Percentiles rank a stretch among this genome's conserved stretches.
Conservation (phyloP, 2,329 filamentous ascomycete species). For the Graphilbum sp. region DNA sequence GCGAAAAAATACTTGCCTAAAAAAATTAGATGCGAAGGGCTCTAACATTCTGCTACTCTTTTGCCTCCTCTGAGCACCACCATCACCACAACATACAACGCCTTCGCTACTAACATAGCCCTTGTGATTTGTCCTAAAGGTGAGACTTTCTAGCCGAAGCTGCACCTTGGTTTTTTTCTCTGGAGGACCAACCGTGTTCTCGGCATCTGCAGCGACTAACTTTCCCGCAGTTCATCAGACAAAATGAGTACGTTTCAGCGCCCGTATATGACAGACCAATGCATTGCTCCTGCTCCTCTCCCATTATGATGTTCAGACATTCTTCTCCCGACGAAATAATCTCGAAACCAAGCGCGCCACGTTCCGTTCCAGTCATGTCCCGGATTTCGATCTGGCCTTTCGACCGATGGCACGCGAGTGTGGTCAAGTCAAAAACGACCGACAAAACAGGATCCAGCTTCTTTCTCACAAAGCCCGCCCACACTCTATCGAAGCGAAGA, state of each 20-base stretch:
- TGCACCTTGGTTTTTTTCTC: neutral
- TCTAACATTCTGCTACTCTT: neutral
- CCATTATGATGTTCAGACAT: neutral
- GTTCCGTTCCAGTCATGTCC: no score
- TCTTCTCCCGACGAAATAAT: no score
- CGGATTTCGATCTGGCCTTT: no score
- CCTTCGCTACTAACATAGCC: neutral
- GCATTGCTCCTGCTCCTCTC: neutral
- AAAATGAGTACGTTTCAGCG: slow-evolving; percentile 37
- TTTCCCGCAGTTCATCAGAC: slow-evolving; percentile 18
- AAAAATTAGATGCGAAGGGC: no score
- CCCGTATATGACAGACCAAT: neutral
- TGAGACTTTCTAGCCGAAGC: neutral
- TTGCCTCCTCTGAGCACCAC: neutral
- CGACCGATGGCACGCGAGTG: no score
- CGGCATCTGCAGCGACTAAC: neutral
- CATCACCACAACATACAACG: slow-evolving; percentile 1
- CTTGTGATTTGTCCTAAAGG: slow-evolving; percentile 4
- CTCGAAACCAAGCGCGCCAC: no score
- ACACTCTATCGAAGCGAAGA: no score
- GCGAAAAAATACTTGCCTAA: slow-evolving; percentile 2
- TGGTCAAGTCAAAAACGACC: no score
- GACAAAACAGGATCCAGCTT: no score
- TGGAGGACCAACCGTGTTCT: no score
- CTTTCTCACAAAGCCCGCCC: no score